Evolutionary conservation across 2,329 filamentous ascomycete genomes (phyloP).

Genomic region (Harringtonia lauricola): DNA sequence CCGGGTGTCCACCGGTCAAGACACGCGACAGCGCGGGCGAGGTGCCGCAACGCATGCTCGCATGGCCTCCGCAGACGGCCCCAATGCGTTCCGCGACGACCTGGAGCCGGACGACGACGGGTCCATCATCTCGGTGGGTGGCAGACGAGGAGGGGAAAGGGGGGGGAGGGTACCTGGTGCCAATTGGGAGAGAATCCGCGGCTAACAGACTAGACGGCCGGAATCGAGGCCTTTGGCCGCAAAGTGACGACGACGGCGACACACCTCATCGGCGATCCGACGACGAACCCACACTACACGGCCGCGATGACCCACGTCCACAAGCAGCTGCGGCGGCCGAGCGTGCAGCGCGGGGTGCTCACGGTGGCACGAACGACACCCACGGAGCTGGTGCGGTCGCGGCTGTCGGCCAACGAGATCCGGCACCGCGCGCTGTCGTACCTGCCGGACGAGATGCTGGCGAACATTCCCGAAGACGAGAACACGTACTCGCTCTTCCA

Average conservation of each 20-base stretch:
- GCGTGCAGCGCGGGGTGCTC: slow-evolving; percentile 81
- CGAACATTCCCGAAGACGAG: slow-evolving; percentile 76
- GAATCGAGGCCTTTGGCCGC: slow-evolving; percentile 83
- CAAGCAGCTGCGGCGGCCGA: slow-evolving; percentile 74
- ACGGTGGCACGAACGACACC: slow-evolving; percentile 83
- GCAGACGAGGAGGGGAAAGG: no score
- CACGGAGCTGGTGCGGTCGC: slow-evolving; percentile 86
- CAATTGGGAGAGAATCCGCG: no score
- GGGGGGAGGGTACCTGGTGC: no score
- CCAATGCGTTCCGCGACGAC: slow-evolving; percentile 35
- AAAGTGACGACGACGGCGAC: slow-evolving; percentile 92
- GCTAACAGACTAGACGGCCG: slow-evolving; percentile 65
- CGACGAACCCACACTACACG: slow-evolving; percentile 60
- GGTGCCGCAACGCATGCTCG: slow-evolving; percentile 5
- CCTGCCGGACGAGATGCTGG: slow-evolving; percentile 79
- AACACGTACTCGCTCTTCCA: slow-evolving; percentile 91
- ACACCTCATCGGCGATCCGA: slow-evolving; percentile 67
- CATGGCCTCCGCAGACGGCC: slow-evolving; percentile 23
- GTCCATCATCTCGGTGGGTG: slow-evolving; percentile 29
- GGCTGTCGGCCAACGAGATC: slow-evolving; percentile 82
- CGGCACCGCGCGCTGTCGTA: slow-evolving; percentile 85
- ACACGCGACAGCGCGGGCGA: background rate
- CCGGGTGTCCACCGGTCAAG: background rate
- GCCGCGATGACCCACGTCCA: slow-evolving; percentile 82
- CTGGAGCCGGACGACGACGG: slow-evolving; percentile 33